phyloP scores from a whole-genome alignment of 2,329 filamentous ascomycete species.

The Hypoxylon sp. region DNA sequence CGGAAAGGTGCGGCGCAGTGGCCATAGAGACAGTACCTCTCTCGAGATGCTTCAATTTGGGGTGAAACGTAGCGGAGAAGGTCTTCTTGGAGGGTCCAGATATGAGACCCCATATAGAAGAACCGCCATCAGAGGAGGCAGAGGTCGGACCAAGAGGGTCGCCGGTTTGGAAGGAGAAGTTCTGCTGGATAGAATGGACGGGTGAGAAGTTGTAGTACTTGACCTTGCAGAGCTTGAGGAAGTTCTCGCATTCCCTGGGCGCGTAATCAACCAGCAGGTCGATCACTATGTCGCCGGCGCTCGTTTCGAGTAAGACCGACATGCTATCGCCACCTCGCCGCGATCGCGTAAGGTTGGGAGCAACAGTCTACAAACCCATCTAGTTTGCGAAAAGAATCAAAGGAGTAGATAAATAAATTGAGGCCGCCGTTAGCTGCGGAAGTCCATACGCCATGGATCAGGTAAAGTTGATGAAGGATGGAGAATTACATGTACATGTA shows the following conservation, averaged over 20 bases:
- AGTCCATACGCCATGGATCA: background rate
- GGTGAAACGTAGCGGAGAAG: conserved; percentile 86
- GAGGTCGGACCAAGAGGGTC: conserved; percentile 92
- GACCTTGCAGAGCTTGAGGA: conserved; percentile 97
- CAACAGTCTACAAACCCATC: background rate
- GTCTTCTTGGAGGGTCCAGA: conserved; percentile 78
- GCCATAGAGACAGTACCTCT: conserved; percentile 97
- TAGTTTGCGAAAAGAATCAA: background rate
- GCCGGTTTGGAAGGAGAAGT: conserved; percentile 96
- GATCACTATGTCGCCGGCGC: conserved; percentile 92
- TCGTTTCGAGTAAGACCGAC: conserved; percentile 96
- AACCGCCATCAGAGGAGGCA: conserved; percentile 88
- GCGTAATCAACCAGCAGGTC: conserved; percentile 91
- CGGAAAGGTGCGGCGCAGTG: conserved; percentile 80
- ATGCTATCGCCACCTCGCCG: conserved; percentile 61
- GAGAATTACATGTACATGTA: no score
- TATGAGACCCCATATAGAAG: conserved; percentile 90
- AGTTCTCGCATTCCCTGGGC: conserved; percentile 95
- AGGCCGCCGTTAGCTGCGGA: background rate
- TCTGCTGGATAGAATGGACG: conserved; percentile 90
- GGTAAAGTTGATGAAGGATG: no score
- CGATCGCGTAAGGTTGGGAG: conserved; percentile 1
- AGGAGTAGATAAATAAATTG: background rate
- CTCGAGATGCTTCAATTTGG: conserved; percentile 89
- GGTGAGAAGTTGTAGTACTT: conserved; percentile 99